Evolutionary conservation across 495 filamentous ascomycete species (phyloP), one percentile per base, ranked within the genome.

Genomic region (Xylaria flabelliformis): DNA sequence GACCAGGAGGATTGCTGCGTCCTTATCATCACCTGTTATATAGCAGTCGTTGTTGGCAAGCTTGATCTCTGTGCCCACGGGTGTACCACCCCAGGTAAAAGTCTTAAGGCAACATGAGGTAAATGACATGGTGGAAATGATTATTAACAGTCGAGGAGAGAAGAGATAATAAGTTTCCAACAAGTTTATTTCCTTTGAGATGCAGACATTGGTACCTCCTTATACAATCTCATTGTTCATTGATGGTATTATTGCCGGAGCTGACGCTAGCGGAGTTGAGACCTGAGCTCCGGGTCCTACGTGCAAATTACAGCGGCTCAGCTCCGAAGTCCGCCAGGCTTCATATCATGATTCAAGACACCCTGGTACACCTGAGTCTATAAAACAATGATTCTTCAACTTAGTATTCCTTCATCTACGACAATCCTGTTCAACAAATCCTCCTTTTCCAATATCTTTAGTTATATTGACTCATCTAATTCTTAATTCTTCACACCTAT

Each of bases 1-100:
- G 58, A 91, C 76, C 46, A 87, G 76, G 59, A 90, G 74, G 24
- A 90, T 75, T 67, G 88, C 85, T 36, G 78, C 82, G 50, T 82
- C 81, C n/a, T 78, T 73, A 32, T 80, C 80, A 15, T 83, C 69
- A 24, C 88, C 76, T 0, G 84, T 77, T 56, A 87, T 71, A 74
- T 88, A 88, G 61, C 73, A 62, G 9, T 82, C 46, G 69, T 80
- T 80, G 65, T 66, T 72, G 2, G 71, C 76, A n/a, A 88, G 74
- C 26, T 76, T 84, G 32, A 71, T 68, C 26, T 76, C 75, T 51
- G 70, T 80, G 3, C 85, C 85, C 0, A 55, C 74, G 15, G 86
- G 85, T 6, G 78, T 78, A 55, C 82, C 86, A 44, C 80, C 70
- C 87, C 87, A 89, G 29, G 78, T 32, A 74, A 85, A 87, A 62